A percentile compares a stretch with the other conserved stretches of the same genome.
Evolutionary conservation across 495 filamentous ascomycete genomes (phyloP).

Genomic region (Neurospora tetraspora): DNA sequence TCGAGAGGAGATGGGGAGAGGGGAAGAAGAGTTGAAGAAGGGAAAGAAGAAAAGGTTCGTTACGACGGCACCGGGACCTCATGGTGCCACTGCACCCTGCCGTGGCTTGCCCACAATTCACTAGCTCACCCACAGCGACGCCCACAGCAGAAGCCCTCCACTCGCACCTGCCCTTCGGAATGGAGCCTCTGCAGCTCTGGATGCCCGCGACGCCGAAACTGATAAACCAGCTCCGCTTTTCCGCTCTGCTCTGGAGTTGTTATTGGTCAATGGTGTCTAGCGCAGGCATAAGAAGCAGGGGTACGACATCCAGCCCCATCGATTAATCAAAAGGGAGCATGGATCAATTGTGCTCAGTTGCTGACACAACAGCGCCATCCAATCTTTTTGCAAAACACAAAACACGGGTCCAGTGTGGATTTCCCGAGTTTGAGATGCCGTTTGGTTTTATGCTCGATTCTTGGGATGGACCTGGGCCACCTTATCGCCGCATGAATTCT

Average conservation of each 20-base stretch:
- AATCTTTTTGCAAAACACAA: neutral
- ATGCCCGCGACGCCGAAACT: neutral
- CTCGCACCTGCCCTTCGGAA: neutral
- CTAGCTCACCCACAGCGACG: too few species aligned
- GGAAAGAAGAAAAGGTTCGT: neutral
- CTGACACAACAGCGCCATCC: neutral
- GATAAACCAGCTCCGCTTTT: neutral
- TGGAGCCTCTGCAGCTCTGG: neutral
- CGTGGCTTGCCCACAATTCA: neutral
- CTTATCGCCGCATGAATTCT: neutral
- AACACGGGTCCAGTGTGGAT: neutral
- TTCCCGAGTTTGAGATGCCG: neutral
- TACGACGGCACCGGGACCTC: neutral
- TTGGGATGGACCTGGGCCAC: neutral
- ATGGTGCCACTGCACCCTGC: neutral
- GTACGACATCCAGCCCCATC: neutral
- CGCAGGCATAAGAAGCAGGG: neutral
- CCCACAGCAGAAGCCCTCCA: neutral
- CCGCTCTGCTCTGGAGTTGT: fast-evolving
- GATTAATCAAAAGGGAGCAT: neutral
- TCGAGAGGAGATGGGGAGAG: neutral
- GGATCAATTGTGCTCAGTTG: neutral
- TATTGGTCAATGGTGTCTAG: neutral
- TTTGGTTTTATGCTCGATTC: neutral
- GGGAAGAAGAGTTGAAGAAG: neutral